A percentile compares a stretch with the other conserved stretches of the same genome.
These are phyloP conservation scores for Domatiomyces globalis DNA, from an alignment of 2,329 filamentous ascomycete genomes.

Conservation along the genomic window DNA sequence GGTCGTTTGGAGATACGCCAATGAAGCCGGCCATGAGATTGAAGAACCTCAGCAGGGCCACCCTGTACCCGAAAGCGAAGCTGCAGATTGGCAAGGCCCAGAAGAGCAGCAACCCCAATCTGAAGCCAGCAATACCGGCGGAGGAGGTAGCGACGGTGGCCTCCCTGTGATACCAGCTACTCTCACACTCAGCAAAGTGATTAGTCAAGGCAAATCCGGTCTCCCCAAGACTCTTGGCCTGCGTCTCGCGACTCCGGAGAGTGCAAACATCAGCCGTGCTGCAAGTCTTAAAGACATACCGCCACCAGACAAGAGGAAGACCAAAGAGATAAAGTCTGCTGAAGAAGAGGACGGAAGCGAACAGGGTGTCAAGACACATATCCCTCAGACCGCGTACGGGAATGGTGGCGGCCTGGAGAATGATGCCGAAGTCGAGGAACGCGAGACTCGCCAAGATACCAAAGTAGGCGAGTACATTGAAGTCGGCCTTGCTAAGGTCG, in stretches of 20 bases:
- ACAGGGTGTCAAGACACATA: conserved; percentile 28
- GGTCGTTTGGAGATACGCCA: conserved; percentile 60
- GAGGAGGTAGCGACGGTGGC: conserved; percentile 12
- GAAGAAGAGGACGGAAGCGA: conserved; percentile 21
- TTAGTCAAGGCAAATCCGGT: conserved; percentile 22
- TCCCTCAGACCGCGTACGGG: conserved; percentile 3
- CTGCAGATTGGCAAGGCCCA: conserved; percentile 61
- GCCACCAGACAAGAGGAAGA: neutral
- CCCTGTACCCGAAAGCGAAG: conserved; percentile 52
- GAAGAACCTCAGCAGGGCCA: conserved; percentile 52
- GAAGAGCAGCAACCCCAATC: conserved; percentile 23
- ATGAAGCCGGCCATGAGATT: conserved; percentile 27
- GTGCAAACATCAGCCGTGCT: conserved; percentile 54
- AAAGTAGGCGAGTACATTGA: conserved; percentile 8
- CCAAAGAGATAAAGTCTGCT: neutral
- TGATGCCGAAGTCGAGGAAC: conserved; percentile 3
- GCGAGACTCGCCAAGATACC: conserved; percentile 9
- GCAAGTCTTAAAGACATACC: conserved; percentile 46
- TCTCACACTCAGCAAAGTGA: conserved; percentile 11
- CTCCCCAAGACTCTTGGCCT: conserved; percentile 54
- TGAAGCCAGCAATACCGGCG: conserved; percentile 14
- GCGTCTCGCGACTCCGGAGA: conserved; percentile 49
- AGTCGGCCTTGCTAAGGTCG: conserved; percentile 10
- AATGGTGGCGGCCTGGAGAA: conserved; percentile 1
- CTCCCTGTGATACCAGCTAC: conserved; percentile 4